A percentile compares a stretch with the other conserved stretches of the same genome.
Conservation (phyloP, 371 early-diverging fungal species). For the Mucor sp. region DNA sequence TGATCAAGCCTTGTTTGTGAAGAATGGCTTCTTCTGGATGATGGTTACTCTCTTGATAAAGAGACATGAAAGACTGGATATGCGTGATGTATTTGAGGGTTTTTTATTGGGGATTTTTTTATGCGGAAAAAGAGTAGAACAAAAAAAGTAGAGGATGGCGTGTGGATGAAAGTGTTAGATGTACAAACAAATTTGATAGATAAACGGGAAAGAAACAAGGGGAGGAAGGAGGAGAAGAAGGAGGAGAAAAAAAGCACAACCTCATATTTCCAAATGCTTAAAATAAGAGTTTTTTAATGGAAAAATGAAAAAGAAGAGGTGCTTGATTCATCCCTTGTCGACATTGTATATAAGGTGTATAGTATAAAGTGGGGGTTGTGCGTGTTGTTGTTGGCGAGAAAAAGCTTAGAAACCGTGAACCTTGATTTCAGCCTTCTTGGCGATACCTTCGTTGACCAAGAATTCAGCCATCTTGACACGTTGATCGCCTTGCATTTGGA, state of each 20-base stretch:
- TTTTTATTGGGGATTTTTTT: background rate
- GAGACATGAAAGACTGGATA: background rate
- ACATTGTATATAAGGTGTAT: background rate
- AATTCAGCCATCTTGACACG: slow-evolving; percentile 81
- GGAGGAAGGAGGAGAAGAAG: background rate
- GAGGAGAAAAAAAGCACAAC: background rate
- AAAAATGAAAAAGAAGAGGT: slow-evolving; percentile 6
- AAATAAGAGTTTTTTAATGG: background rate
- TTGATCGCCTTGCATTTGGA: slow-evolving; percentile 97
- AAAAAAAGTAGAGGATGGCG: no score
- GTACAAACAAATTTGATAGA: background rate
- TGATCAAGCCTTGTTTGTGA: background rate
- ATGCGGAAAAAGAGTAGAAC: background rate
- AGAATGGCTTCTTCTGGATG: background rate
- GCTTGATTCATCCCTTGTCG: background rate
- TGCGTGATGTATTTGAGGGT: background rate
- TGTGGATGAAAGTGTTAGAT: background rate
- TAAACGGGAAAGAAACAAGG: background rate
- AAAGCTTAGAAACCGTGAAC: slow-evolving; percentile 90
- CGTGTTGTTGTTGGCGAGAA: no score
- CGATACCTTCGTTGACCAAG: slow-evolving; percentile 74
- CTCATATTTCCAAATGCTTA: background rate
- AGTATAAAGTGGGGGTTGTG: background rate
- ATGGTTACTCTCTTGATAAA: background rate
- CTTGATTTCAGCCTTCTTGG: slow-evolving; percentile 82